Evolutionary conservation across 2,329 filamentous ascomycete species (phyloP).

Genomic region (Fusarium mangiferae): DNA sequence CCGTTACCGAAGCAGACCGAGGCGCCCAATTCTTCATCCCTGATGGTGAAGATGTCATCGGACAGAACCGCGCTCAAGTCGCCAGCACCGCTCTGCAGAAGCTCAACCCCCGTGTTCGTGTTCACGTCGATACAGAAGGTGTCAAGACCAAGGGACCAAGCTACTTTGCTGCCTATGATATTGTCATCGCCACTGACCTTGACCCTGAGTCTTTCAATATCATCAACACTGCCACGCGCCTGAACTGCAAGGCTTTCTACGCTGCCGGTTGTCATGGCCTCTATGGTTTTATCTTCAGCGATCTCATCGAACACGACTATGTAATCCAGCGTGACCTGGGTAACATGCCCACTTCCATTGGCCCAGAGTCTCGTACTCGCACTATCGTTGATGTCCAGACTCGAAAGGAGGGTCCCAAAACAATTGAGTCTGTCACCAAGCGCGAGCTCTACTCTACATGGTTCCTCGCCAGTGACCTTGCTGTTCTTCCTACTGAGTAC

Average conservation of each 20-base stretch:
- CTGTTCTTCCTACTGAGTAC: constrained; percentile 76
- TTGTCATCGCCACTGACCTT: constrained; percentile 91
- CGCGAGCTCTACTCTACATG: constrained; percentile 90
- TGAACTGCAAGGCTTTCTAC: constrained; percentile 86
- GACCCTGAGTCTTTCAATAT: constrained; percentile 77
- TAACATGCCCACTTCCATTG: constrained; percentile 72
- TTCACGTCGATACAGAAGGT: constrained; percentile 75
- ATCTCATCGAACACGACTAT: constrained; percentile 90
- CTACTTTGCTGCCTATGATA: constrained; percentile 83
- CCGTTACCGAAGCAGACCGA: constrained; percentile 81
- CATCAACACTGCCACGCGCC: constrained; percentile 87
- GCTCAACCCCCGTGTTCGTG: constrained; percentile 87
- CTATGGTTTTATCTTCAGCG: constrained; percentile 95
- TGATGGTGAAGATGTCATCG: constrained; percentile 72
- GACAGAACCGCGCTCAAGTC: constrained; percentile 85
- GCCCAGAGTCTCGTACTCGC: constrained; percentile 80
- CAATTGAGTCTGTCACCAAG: constrained; percentile 88
- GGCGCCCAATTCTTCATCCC: constrained; percentile 85
- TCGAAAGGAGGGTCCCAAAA: constrained; percentile 74
- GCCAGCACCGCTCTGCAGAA: constrained; percentile 81
- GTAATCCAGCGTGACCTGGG: constrained; percentile 86
- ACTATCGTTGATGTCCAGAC: constrained; percentile 77
- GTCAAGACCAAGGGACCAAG: constrained; percentile 74
- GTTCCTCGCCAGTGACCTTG: constrained; percentile 81
- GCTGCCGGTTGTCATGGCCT: constrained; percentile 87